Evolutionary conservation across 139 green algal species (phyloP).

Genomic region (Chlorella sp.): DNA sequence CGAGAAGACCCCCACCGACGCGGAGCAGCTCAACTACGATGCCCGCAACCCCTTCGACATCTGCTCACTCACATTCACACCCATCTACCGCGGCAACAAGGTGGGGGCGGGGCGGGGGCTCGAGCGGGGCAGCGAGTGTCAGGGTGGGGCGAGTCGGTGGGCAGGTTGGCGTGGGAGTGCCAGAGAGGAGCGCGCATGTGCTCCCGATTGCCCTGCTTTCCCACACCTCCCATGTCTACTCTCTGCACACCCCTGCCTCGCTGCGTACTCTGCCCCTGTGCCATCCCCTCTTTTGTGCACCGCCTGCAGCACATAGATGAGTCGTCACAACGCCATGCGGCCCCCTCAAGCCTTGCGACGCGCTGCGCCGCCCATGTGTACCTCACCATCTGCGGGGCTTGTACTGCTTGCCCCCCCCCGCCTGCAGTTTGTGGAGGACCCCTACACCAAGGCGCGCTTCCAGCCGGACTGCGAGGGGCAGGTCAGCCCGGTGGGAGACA

Average conservation of each 20-base stretch:
- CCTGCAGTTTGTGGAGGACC: conserved; percentile 76
- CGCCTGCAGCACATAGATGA: background rate
- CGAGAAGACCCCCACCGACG: conserved; percentile 91
- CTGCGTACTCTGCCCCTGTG: background rate
- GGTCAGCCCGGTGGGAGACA: conserved; percentile 86
- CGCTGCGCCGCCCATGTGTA: too few species aligned
- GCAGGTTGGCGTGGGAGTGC: too few species aligned
- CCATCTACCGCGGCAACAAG: conserved; percentile 91
- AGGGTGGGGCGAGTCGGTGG: background rate
- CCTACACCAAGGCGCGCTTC: conserved; percentile 92
- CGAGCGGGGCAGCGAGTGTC: background rate
- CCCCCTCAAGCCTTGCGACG: too few species aligned
- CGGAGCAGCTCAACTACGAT: conserved; percentile 94
- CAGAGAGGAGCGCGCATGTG: background rate
- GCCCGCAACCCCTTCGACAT: conserved; percentile 98
- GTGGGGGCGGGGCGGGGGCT: background rate
- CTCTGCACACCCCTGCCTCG: too few species aligned
- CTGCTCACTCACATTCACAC: conserved; percentile 92
- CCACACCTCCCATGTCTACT: background rate
- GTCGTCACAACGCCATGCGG: too few species aligned
- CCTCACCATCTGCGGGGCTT: background rate
- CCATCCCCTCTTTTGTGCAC: background rate
- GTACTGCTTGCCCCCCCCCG: background rate
- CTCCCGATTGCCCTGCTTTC: background rate
- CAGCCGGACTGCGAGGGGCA: conserved; percentile 84